phyloP scores from a whole-genome alignment of 2,329 filamentous ascomycete genomes.

The Dryadomyces quercus-mongolicae region DNA sequence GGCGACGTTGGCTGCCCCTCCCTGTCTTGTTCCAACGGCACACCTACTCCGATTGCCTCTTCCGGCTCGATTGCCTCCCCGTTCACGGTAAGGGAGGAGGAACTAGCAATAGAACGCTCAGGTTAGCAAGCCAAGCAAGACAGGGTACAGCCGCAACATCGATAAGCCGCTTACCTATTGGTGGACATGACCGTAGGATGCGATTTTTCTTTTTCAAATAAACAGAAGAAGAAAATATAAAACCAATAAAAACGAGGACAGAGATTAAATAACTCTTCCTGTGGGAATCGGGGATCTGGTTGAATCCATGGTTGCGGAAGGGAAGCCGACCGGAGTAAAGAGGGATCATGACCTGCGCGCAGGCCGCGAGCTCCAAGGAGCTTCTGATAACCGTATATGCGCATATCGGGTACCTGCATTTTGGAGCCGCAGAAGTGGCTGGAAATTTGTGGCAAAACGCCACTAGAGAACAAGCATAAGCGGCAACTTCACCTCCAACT shows the following conservation, averaged over 20 bases:
- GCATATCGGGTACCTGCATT: not conserved
- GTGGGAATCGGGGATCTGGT: not conserved
- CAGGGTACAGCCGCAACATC: not conserved
- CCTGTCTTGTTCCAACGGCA: no score
- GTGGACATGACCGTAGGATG: not conserved
- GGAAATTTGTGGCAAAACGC: constrained; percentile 11
- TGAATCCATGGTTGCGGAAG: not conserved
- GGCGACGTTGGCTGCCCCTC: not conserved
- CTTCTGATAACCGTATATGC: not conserved
- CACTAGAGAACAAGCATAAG: no score
- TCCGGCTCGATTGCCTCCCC: not conserved
- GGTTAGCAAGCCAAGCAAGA: not conserved
- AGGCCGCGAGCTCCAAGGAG: not conserved
- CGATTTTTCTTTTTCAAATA: no score
- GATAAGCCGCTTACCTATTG: not conserved
- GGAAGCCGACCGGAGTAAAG: not conserved
- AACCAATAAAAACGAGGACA: no score
- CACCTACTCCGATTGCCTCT: not conserved
- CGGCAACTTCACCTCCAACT: no score
- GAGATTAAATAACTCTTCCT: not conserved
- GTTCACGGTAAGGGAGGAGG: not conserved
- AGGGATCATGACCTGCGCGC: not conserved
- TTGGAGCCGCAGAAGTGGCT: constrained; percentile 9
- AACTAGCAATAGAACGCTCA: not conserved
- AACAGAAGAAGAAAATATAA: not conserved